phyloP scores from a whole-genome alignment of 495 filamentous ascomycete genomes.

The Aspergillus haitiensis region DNA sequence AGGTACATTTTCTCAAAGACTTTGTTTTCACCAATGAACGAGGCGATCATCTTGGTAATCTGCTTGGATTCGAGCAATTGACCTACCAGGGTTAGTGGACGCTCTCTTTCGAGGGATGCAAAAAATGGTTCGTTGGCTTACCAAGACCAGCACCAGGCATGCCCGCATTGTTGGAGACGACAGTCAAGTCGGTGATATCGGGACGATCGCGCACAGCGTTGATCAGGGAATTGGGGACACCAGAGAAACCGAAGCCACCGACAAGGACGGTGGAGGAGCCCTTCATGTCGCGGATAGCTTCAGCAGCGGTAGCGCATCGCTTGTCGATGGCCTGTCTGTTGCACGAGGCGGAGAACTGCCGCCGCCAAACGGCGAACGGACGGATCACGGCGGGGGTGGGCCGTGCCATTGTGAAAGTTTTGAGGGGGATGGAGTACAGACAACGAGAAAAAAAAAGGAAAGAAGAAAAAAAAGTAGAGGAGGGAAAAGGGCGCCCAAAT shows the following conservation, averaged over 20 bases:
- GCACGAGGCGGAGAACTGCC: slow-evolving; percentile 63
- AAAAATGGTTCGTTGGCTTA: slow-evolving; percentile 6
- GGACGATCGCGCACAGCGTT: slow-evolving; percentile 70
- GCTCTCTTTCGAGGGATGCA: background rate
- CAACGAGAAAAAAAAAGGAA: slow-evolving; percentile 11
- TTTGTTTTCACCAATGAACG: slow-evolving; percentile 89
- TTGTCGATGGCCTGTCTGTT: slow-evolving; percentile 72
- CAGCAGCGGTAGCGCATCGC: slow-evolving; percentile 66
- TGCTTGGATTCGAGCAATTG: slow-evolving; percentile 75
- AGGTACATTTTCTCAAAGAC: slow-evolving; percentile 84
- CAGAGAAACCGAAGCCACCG: slow-evolving; percentile 83
- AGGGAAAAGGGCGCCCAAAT: background rate
- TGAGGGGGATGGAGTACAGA: slow-evolving; percentile 11
- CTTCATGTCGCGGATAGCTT: slow-evolving; percentile 73
- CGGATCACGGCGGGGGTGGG: slow-evolving; percentile 36
- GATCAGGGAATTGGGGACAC: slow-evolving; percentile 82
- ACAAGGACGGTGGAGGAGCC: slow-evolving; percentile 68
- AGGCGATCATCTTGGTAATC: slow-evolving; percentile 84
- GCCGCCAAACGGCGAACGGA: slow-evolving; percentile 41
- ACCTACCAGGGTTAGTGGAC: slow-evolving; percentile 19
- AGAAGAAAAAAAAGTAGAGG: slow-evolving; percentile 5
- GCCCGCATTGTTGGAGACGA: slow-evolving; percentile 89
- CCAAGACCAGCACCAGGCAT: slow-evolving; percentile 76
- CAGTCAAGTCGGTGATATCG: slow-evolving; percentile 71
- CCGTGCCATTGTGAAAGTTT: slow-evolving; percentile 32